Evolutionary conservation across 306 rosid genomes (phyloP).

Genomic region (Datisca glomerata): DNA sequence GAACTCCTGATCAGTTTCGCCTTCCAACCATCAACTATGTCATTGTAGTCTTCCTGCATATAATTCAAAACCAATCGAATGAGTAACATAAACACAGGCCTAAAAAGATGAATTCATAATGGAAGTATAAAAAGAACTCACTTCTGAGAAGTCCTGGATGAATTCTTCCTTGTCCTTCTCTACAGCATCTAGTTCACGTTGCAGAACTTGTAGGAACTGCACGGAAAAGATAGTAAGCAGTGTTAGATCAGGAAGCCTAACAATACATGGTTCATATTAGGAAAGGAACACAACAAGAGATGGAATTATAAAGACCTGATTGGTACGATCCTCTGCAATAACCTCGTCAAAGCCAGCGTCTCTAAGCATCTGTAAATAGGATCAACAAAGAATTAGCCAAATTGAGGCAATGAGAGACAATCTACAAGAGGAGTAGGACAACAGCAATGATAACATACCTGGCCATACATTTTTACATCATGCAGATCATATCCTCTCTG

Average conservation of each 20-base stretch:
- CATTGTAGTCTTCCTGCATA: conserved; percentile 31
- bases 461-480: conserved; percentile 49
- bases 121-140: conserved; percentile 14
- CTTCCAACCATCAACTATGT: conserved; percentile 38
- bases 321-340: conserved; percentile 64
- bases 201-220: conserved; percentile 56
- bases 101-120: neutral
- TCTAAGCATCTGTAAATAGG: conserved; percentile 50
- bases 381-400: neutral
- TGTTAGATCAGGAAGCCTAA: neutral
- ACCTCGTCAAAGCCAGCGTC: conserved; percentile 72
- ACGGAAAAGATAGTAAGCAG: neutral
- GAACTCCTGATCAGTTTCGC: conserved; percentile 29
- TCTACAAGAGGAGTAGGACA: neutral
- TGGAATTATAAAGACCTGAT: conserved; percentile 35
- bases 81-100: neutral
- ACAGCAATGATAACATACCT: conserved; percentile 29
- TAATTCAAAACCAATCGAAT: neutral
- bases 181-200: conserved; percentile 44
- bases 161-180: conserved; percentile 55
- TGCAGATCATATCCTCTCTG: conserved; percentile 76
- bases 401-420: neutral
- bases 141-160: conserved; percentile 53
- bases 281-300: neutral
- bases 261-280: neutral